Evolutionary conservation across 2,329 filamentous ascomycete species (phyloP).

Genomic region (Falciphora oryzae): DNA sequence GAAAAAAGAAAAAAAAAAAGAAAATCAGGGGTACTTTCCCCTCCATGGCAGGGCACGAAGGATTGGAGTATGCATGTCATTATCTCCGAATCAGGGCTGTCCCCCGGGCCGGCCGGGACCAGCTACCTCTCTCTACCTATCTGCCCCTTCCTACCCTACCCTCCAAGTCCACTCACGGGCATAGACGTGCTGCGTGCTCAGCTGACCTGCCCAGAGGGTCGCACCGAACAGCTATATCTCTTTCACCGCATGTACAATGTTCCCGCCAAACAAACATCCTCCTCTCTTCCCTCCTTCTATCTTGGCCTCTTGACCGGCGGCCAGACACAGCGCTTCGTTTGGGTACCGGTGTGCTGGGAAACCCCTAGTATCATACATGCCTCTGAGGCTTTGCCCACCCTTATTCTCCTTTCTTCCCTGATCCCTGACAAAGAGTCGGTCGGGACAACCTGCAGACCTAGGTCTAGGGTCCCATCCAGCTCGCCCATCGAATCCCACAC

Average conservation of each 20-base stretch:
- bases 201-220: background rate
- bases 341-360: background rate
- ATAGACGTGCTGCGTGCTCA: background rate
- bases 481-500: background rate
- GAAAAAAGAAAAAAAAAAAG: background rate
- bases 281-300: background rate
- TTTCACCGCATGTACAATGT: background rate
- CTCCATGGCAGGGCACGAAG: too few relatives aligned
- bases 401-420: background rate
- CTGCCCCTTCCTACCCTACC: too few relatives aligned
- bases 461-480: background rate
- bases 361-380: too few relatives aligned
- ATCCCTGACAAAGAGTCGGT: background rate
- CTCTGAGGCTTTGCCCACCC: too few relatives aligned
- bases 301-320: background rate
- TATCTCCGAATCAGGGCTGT: too few relatives aligned
- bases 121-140: too few relatives aligned
- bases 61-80: too few relatives aligned
- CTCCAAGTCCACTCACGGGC: too few relatives aligned
- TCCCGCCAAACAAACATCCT: background rate
- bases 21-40: too few relatives aligned
- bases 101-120: too few relatives aligned
- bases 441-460: background rate
- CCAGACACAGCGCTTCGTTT: too few relatives aligned
- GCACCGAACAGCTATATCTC: background rate